Base-by-base conservation (phyloP, 345 rosid genomes). In the Salix caprea region DNA sequence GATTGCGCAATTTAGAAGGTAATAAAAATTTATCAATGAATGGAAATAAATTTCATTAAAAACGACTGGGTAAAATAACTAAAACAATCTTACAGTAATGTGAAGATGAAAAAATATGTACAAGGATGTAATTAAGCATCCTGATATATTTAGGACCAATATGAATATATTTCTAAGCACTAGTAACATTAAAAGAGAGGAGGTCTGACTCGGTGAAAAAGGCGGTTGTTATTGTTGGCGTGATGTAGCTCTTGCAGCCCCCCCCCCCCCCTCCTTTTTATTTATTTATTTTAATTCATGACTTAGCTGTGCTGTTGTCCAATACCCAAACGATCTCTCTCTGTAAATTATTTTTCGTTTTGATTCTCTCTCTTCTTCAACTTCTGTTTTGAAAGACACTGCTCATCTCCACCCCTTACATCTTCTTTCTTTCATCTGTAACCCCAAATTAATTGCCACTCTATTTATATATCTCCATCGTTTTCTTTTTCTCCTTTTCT, bases 331-430 rank as follows among this genome's bases (percentile, higher is more conserved):
- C 60, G 60, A 67, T 10, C 44, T 37, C 54, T 24, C 46, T 19
- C 44, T 4, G 6, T 28, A 23, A 16, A 44, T 23, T 46, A 23
- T 13, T 68, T 82, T 82, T 69, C 23, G 19, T 44, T 52, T 69
- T 56, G 78, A 77, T 65, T 77, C 74, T 75, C 80, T 54, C 64
- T 69, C 40, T 36, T 24, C 30, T 5, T 7, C 12, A 44, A 4
- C 42, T 36, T n/a, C 28, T 37, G 8, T 37, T 28, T 82, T 21
- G 44, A 37, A 11, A 39, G 12, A n/a, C 67, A 54, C 40, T 7
- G 16, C 0, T 71, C 56, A 44, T 67, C 36, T 42, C 67, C 77
- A 72, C 42, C 10, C 54, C 28, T 39, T 19, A 10, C 39, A 28
- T 67, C 28, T 68, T 56, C 72, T 56, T 58, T 44, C 69, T 21